Evolutionary conservation across 768 basidiomycete genomes (phyloP), one percentile per base, ranked within the genome.

Genomic region (Boletus bicolor): DNA sequence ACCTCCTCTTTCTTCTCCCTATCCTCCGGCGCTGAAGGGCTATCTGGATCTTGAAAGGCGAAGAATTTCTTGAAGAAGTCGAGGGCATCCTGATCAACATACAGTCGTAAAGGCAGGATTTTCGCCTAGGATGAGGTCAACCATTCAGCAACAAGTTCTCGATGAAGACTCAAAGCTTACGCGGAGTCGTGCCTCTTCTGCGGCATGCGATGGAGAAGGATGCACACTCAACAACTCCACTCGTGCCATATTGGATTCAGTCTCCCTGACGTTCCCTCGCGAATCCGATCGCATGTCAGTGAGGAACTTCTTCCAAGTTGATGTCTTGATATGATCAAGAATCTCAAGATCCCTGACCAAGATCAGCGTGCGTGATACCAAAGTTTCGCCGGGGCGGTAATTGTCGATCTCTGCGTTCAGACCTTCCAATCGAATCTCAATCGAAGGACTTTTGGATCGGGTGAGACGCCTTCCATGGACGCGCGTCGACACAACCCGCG

Each of bases 1-100:
- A 79, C 79, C 39, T 86, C 87, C 43, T 77, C 77, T 50, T 72
- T 70, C 38, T 53, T 52, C 61, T 53, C 45, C 69, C 62, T 39
- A 2, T 80, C 63, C 15, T 75, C 62, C 9, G 73, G 48, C 6
- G 69, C 60, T 2, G 73, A 61, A 12, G 76, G 74, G 37, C 42
- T 67, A 35, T 82, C 73, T 24, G 84, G 75, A 64, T 86, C 84
- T 62, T 86, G 81, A 77, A 98, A 98, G 60, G 86, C 88, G 69
- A 93, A 95, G 72, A 98, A 98, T 57, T 88, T 87, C 77, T 99
- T 99, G 67, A 98, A 73, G 71, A 99, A 99, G 70, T 98, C 97
- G 21, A 99, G 81, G 14, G 97, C 97, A 71, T 99, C 97, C 74
- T 99, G 97, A 70, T 99, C 97, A 28, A 99, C 92, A 70, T 98